Evolutionary conservation across 768 basidiomycete species (phyloP).

Genomic region (Hydnomerulius pinastri): DNA sequence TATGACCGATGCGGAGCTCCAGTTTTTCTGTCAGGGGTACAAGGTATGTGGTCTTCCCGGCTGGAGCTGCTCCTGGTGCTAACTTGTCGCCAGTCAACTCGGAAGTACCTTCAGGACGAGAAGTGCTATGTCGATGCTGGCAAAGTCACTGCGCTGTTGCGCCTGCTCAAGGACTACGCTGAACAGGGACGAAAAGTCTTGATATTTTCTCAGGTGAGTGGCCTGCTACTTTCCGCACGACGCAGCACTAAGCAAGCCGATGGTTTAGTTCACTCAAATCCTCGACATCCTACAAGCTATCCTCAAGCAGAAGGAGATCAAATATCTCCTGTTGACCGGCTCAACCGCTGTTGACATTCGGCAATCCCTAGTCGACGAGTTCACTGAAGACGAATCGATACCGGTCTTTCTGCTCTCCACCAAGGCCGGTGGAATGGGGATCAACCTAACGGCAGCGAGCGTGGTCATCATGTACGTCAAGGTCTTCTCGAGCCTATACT

Average conservation of each 20-base stretch:
- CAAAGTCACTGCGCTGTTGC: slow-evolving; percentile 75
- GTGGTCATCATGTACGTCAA: slow-evolving; percentile 83
- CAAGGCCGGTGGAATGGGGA: slow-evolving; percentile 94
- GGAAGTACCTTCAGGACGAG: slow-evolving; percentile 72
- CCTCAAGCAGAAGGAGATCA: slow-evolving; percentile 68
- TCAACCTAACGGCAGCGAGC: slow-evolving; percentile 94
- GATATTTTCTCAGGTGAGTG: slow-evolving; percentile 88
- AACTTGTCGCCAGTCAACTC: slow-evolving; percentile 53
- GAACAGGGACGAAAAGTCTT: slow-evolving; percentile 77
- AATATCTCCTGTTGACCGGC: slow-evolving; percentile 86
- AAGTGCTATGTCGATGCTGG: slow-evolving; percentile 84
- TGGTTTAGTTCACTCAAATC: slow-evolving; percentile 85
- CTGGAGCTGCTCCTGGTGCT: not conserved
- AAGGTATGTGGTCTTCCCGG: slow-evolving; percentile 51
- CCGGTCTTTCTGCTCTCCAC: slow-evolving; percentile 89
- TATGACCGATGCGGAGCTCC: slow-evolving; percentile 97
- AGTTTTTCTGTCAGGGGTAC: slow-evolving; percentile 81
- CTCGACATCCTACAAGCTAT: slow-evolving; percentile 90
- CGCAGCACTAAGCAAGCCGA: not conserved
- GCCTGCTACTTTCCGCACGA: not conserved
- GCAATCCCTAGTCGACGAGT: slow-evolving; percentile 93
- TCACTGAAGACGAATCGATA: slow-evolving; percentile 81
- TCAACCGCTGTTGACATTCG: slow-evolving; percentile 92
- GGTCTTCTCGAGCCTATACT: not conserved
- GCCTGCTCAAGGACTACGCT: slow-evolving; percentile 67